phyloP scores from a whole-genome alignment of 345 rosid genomes.

The Triadica sebifera region DNA sequence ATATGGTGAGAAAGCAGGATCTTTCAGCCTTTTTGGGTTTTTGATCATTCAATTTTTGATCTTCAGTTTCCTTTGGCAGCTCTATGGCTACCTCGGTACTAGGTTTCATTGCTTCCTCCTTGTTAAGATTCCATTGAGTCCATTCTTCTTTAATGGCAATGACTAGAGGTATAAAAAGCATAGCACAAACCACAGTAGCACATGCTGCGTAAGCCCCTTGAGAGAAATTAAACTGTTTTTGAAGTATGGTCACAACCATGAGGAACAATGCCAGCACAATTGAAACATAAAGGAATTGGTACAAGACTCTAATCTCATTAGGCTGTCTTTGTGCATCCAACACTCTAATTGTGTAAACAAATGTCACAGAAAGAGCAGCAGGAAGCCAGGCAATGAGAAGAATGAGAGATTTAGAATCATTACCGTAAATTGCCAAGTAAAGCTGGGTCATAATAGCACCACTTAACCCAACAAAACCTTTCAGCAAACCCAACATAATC shows the following conservation, averaged over 20 bases:
- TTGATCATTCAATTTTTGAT: background rate
- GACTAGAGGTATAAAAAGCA: slow-evolving; percentile 65
- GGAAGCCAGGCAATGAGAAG: slow-evolving; percentile 84
- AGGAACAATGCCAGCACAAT: slow-evolving; percentile 69
- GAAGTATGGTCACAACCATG: slow-evolving; percentile 54
- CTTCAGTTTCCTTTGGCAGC: slow-evolving; percentile 10
- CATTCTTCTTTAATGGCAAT: slow-evolving; percentile 63
- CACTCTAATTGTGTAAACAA: slow-evolving; percentile 63
- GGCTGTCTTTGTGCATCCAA: slow-evolving; percentile 47
- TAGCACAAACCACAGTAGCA: slow-evolving; percentile 39
- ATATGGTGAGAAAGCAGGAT: slow-evolving; percentile 54
- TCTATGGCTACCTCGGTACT: slow-evolving; percentile 22
- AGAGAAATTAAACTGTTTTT: slow-evolving; percentile 52
- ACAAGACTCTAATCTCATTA: slow-evolving; percentile 58
- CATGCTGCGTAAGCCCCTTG: slow-evolving; percentile 47
- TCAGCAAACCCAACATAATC: slow-evolving; percentile 52
- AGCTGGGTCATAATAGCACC: slow-evolving; percentile 84
- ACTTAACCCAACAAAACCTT: slow-evolving; percentile 80
- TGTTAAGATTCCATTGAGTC: slow-evolving; percentile 48
- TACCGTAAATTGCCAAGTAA: slow-evolving; percentile 75
- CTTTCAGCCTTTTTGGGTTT: slow-evolving; percentile 19
- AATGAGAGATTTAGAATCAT: slow-evolving; percentile 68
- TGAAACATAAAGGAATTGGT: slow-evolving; percentile 55
- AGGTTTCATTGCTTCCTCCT: slow-evolving; percentile 29
- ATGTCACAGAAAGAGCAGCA: slow-evolving; percentile 63